Evolutionary conservation across 2,329 filamentous ascomycete genomes (phyloP).

Genomic region (Escovopsis sp.): DNA sequence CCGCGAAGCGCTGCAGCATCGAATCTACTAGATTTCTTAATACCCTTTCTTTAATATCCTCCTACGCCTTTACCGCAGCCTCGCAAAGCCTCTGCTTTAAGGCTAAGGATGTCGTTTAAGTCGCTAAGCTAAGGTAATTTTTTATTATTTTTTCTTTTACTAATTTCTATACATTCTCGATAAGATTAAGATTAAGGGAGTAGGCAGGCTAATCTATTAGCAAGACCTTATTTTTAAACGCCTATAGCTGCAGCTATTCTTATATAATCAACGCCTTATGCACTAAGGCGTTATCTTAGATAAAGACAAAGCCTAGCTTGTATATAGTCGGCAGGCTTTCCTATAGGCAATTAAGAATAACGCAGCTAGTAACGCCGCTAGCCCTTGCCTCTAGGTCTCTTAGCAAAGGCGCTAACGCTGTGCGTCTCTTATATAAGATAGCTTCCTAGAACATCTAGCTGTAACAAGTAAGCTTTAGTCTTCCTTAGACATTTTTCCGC

Average conservation of each 20-base stretch:
- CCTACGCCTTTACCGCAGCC: slow-evolving; percentile 2
- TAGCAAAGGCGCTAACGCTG: slow-evolving; percentile 1
- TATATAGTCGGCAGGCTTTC: slow-evolving; percentile 5
- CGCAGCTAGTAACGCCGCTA: slow-evolving; percentile 2
- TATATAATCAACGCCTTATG: slow-evolving; percentile 1
- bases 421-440: not conserved
- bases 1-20: not conserved
- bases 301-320: slow-evolving; percentile 3
- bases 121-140: slow-evolving; percentile 1
- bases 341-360: slow-evolving; percentile 4
- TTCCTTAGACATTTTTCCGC: not conserved
- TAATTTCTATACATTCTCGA: slow-evolving; percentile 6
- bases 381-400: slow-evolving; percentile 1
- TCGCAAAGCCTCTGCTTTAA: slow-evolving; percentile 1
- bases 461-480: slow-evolving; percentile 3
- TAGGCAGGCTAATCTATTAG: slow-evolving; percentile 4
- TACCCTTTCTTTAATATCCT: slow-evolving; percentile 2
- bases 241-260: slow-evolving; percentile 2
- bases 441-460: slow-evolving; percentile 4
- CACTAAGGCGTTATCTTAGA: slow-evolving; percentile 6
- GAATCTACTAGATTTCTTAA: slow-evolving; percentile 4
- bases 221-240: not conserved
- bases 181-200: slow-evolving; percentile 5
- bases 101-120: not conserved
- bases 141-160: slow-evolving; percentile 5